phyloP scores from a whole-genome alignment of 2,329 filamentous ascomycete species.

The Thelonectria rubi region DNA sequence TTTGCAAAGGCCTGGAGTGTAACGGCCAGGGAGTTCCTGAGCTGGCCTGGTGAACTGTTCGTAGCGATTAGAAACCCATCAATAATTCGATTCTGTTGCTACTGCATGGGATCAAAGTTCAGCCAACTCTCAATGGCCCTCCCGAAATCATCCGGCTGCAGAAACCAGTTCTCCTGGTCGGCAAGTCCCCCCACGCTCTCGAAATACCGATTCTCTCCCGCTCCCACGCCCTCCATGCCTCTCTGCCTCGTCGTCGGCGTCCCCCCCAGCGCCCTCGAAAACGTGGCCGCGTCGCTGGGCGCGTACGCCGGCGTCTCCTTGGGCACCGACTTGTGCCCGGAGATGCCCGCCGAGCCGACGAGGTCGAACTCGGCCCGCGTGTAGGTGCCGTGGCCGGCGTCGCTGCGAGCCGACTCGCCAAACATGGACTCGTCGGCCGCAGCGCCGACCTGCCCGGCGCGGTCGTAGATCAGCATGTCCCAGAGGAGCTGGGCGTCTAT shows the following conservation, averaged over 20 bases:
- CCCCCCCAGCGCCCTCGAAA: neutral
- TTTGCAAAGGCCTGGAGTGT: slow-evolving; percentile 22
- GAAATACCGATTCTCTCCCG: slow-evolving; percentile 2
- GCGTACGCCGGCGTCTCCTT: slow-evolving; percentile 47
- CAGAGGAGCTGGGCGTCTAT: slow-evolving; percentile 49
- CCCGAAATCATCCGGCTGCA: slow-evolving; percentile 49
- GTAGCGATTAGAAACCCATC: neutral
- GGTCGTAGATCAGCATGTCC: slow-evolving; percentile 50
- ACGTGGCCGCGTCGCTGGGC: slow-evolving; percentile 35
- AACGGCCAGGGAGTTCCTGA: slow-evolving; percentile 2
- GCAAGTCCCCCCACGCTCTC: slow-evolving; percentile 1
- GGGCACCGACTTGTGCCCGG: slow-evolving; percentile 47
- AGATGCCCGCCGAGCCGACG: slow-evolving; percentile 51
- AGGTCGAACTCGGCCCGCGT: slow-evolving; percentile 42
- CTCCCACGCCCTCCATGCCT: neutral
- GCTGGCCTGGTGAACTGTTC: slow-evolving; percentile 16
- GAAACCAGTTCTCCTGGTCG: slow-evolving; percentile 42
- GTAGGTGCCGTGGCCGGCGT: neutral
- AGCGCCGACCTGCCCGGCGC: slow-evolving; percentile 41
- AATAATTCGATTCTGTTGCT: neutral
- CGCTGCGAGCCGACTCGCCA: slow-evolving; percentile 20
- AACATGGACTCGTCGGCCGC: slow-evolving; percentile 39
- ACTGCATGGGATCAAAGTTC: slow-evolving; percentile 25
- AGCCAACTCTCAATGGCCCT: slow-evolving; percentile 49
- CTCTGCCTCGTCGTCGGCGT: neutral